phyloP scores from a whole-genome alignment of 1,139 yeast genomes.

The Lodderomyces margitis region DNA sequence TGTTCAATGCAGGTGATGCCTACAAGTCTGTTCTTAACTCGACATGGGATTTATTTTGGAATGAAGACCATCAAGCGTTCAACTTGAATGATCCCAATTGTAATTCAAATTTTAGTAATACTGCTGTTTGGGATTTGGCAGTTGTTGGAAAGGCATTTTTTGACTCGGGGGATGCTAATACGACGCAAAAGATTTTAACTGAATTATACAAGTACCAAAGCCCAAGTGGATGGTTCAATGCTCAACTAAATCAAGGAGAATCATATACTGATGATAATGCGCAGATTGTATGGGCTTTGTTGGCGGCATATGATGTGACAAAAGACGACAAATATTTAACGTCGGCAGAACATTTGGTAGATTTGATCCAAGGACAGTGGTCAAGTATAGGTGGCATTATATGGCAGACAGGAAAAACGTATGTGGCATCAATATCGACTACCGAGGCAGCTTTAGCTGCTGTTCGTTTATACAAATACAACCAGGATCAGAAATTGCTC shows the following conservation, averaged over 20 bases:
- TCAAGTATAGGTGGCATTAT: conserved; percentile 28
- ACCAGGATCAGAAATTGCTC: conserved; percentile 19
- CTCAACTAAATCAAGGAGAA: conserved; percentile 25
- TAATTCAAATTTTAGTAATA: conserved; percentile 10
- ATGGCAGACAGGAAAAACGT: conserved; percentile 24
- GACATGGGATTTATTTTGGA: conserved; percentile 19
- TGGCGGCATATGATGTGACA: conserved; percentile 24
- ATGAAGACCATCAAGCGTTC: conserved; percentile 12
- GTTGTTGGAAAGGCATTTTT: conserved; percentile 22
- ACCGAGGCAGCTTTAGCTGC: conserved; percentile 35
- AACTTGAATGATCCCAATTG: conserved; percentile 16
- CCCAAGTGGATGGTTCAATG: conserved; percentile 24
- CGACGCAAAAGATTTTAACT: conserved; percentile 10
- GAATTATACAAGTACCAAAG: conserved; percentile 17
- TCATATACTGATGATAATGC: conserved; percentile 36
- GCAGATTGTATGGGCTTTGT: conserved; percentile 31
- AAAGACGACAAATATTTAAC: conserved; percentile 16
- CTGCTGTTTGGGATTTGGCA: conserved; percentile 26
- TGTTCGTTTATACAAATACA: conserved; percentile 22
- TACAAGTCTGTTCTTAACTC: conserved; percentile 7
- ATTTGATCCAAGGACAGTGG: conserved; percentile 21
- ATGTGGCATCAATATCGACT: conserved; percentile 36
- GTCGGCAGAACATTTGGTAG: conserved; percentile 19
- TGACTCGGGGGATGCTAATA: conserved; percentile 12
- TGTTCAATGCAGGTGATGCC: conserved; percentile 7